Evolutionary conservation across 208 protist species (phyloP), one percentile per base, ranked within the genome.

Genomic region (Trypanosoma melophagium): DNA sequence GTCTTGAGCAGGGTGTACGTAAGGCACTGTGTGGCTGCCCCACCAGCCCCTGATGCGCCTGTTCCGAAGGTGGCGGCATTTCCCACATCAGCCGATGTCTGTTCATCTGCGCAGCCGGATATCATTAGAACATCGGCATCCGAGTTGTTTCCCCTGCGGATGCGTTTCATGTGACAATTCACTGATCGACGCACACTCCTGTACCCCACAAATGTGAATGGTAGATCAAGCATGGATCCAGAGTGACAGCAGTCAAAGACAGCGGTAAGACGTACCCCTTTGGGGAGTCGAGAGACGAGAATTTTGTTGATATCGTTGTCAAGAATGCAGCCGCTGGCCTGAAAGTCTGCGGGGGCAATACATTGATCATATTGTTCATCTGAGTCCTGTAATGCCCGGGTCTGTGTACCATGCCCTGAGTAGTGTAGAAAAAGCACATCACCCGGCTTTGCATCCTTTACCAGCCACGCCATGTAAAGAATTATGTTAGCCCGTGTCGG

Each of bases 161-260:
- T 79, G 53, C 81, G 77, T 67, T 85, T 74, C 85, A 91, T 91
- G 71, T 84, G 81, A 42, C 79, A 77, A 2, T 25, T 19, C 52
- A 42, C 54, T 9, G 25, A 28, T 28, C 50, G 51, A 66, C 58
- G 63, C 35, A 76, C n/a, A 38, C 50, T 62, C 56, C 63, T 79
- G 42, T 50, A 24, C 21, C 73, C 72, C 22, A 81, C 72, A 73
- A 90, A 88, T 13, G 35, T 51, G 74, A 81, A 91, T n/a, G 91
- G 86, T 10, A 95, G 83, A 62, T 94, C 88, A 8, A 94, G 64
- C 66, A 90, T 87, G 44, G 81, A 83, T 55, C 86, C 93, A 3
- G 83, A 89, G 87, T 97, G 93, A 76, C 93, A 97, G 82, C 89
- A 94, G 65, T 97, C 90, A 66, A 95, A 93, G 51, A 97, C 71